Conservation (phyloP, 1,284 basidiomycete genomes). For the Pyrrhoderma noxium region DNA sequence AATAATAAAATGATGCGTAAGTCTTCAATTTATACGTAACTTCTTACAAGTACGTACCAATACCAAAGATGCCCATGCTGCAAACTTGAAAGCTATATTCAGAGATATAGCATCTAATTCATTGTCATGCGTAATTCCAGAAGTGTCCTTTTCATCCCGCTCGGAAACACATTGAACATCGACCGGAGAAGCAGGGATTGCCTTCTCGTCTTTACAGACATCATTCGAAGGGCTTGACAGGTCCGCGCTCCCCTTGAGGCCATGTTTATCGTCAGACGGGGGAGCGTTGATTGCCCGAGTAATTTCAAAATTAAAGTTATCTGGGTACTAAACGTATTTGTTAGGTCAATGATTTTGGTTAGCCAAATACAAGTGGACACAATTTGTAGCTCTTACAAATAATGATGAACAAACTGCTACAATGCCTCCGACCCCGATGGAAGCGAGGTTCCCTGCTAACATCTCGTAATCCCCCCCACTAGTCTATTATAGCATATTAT, state of each 20-base stretch:
- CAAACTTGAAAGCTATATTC: slow-evolving; percentile 69
- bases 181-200: slow-evolving; percentile 24
- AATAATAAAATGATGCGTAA: no score
- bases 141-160: slow-evolving; percentile 26
- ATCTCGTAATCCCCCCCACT: slow-evolving; percentile 63
- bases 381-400: slow-evolving; percentile 36
- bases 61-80: slow-evolving; percentile 60
- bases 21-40: background rate
- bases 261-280: slow-evolving; percentile 11
- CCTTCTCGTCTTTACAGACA: slow-evolving; percentile 37
- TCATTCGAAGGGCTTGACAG: slow-evolving; percentile 19
- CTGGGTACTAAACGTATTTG: slow-evolving; percentile 53
- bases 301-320: slow-evolving; percentile 70
- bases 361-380: background rate
- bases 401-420: slow-evolving; percentile 60
- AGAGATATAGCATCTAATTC: slow-evolving; percentile 59
- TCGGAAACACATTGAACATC: slow-evolving; percentile 28
- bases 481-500: slow-evolving; percentile 29
- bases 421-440: slow-evolving; percentile 77
- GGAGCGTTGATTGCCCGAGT: slow-evolving; percentile 69
- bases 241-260: slow-evolving; percentile 21
- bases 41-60: slow-evolving; percentile 41
- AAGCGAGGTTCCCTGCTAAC: slow-evolving; percentile 83
- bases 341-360: background rate
- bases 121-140: slow-evolving; percentile 37